Evolutionary conservation across 768 basidiomycete genomes (phyloP).

Genomic region (Rhodosporidiobolus odoratus): DNA sequence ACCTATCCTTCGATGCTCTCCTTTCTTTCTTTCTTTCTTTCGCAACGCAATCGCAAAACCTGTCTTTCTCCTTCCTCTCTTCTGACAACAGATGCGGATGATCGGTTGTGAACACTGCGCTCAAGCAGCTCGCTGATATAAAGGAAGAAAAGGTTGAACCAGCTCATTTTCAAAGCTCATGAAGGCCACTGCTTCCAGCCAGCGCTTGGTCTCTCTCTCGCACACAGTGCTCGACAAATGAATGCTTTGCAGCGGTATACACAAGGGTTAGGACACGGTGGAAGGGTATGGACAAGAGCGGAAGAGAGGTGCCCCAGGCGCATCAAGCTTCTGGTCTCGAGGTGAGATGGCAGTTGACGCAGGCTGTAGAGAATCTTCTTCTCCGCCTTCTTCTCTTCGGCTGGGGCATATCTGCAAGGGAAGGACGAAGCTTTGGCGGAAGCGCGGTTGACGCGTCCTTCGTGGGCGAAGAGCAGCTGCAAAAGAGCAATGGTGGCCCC

Average conservation of each 20-base stretch:
- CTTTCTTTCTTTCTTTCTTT: background rate
- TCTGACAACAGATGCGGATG: background rate
- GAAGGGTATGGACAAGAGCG: no score
- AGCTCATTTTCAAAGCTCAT: no score
- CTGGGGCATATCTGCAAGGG: slow-evolving; percentile 27
- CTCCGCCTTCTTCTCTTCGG: slow-evolving; percentile 19
- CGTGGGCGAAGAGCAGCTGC: slow-evolving; percentile 26
- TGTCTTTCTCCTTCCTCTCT: background rate
- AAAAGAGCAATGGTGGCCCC: no score
- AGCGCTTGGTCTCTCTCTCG: no score
- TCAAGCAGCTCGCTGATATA: no score
- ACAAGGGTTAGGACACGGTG: no score
- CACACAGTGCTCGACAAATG: no score
- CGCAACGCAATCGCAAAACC: background rate
- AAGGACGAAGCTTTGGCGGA: slow-evolving; percentile 4
- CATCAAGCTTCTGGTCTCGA: background rate
- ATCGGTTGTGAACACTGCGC: background rate
- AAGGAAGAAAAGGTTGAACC: no score
- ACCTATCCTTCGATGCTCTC: background rate
- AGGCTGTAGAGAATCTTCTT: background rate
- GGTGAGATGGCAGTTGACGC: no score
- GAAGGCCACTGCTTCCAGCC: no score
- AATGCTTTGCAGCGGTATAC: no score
- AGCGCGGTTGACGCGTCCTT: slow-evolving; percentile 22
- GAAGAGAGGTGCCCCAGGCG: background rate